Conservation (phyloP, 225 moss, liverwort and hornwort genomes). For the Takakia lepidozioides region DNA sequence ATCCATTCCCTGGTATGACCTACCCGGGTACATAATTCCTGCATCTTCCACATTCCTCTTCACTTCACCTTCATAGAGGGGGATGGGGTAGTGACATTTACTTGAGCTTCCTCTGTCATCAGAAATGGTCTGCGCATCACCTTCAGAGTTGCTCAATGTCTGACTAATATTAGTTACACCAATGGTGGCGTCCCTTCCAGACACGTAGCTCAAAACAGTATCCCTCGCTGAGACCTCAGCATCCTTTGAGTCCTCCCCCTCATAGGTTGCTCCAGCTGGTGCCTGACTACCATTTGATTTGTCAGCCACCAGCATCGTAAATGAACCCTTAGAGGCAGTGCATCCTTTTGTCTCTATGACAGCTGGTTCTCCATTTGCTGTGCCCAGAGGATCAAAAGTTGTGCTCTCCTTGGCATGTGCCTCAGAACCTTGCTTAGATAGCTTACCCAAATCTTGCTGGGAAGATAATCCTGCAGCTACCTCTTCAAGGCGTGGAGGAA, state of each 20-base stretch:
- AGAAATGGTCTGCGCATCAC: conserved; percentile 1
- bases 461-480: conserved; percentile 5
- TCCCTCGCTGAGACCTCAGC: background rate
- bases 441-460: conserved; percentile 12
- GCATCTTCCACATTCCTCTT: conserved; percentile 8
- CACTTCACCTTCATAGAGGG: no score
- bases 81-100: no score
- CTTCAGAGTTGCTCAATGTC: conserved; percentile 3
- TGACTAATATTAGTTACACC: conserved; percentile 9
- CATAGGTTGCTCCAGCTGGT: conserved; percentile 6
- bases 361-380: conserved; percentile 6
- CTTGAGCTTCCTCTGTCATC: no score
- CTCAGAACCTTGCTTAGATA: conserved; percentile 7
- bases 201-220: background rate
- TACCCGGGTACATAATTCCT: conserved; percentile 2
- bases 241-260: conserved; percentile 10
- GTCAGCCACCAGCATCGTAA: conserved; percentile 25
- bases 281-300: conserved; percentile 8
- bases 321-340: conserved; percentile 8
- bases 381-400: conserved; percentile 13
- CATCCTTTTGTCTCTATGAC: conserved; percentile 13
- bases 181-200: background rate
- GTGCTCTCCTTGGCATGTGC: conserved; percentile 13
- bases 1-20: conserved; percentile 7
- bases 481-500: no score